Evolutionary conservation across 2,329 filamentous ascomycete genomes (phyloP), one percentile per base, ranked within the genome.

Genomic region (Diaporthe nobilis): DNA sequence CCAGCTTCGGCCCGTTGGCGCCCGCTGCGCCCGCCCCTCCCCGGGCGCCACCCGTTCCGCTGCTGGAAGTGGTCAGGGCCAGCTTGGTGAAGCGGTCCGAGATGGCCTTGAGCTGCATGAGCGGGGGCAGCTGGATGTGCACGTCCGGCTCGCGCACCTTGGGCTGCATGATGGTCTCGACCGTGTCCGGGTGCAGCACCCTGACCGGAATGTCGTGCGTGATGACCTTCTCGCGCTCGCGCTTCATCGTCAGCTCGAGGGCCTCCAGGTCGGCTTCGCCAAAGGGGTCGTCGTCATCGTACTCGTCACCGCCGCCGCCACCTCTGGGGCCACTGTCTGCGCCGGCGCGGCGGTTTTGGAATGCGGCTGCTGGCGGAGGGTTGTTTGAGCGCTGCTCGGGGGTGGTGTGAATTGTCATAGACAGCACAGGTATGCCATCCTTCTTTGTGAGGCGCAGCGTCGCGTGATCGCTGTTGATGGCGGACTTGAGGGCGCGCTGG

Each of bases 121-220:
- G 87, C 7, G 95, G 93, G 0, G 97, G 97, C 4, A 99, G 89
- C 72, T 95, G 92, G 81, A 99, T 98, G 85, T 98, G 94, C 3
- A 98, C 96, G 81, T 98, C 97, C 53, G 96, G 95, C 80, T 98
- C 95, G 76, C 95, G 93, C 76, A 96, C 95, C 77, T 93, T 92
- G 20, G 97, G 97, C 85, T 99, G 96, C 86, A 98, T 95, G 77
- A 98, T 92, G n/a, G 92, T 94, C 81, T 97, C 94, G n/a, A 98
- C 95, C 0, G 92, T 93, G 71, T 94, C 91, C 2, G 94, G 92
- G 75, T 94, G 92, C 13, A 99, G 90, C 1, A 99, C 95, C 25
- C 96, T 93, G 58, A 98, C 94, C n/a, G 97, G 97, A 53, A 99
- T 94, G 84, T 98, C 95, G 82, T 99, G 97, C 0, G 95, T 98